Evolutionary conservation across 371 early-diverging fungal species (phyloP).

Genomic region (Mortierella sp.): DNA sequence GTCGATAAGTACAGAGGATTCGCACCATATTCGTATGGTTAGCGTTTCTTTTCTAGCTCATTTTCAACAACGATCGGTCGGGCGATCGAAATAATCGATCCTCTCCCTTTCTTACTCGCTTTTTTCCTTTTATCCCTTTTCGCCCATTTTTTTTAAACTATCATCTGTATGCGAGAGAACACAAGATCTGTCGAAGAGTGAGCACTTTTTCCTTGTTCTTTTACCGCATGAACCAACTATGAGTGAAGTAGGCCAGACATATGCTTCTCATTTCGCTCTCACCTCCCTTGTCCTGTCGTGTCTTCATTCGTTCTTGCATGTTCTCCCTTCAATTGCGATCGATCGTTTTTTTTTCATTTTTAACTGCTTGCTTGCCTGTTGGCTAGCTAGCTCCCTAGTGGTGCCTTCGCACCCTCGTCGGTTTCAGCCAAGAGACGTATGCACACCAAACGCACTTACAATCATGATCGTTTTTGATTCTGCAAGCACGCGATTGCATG

Average conservation of each 20-base stretch:
- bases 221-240: neutral
- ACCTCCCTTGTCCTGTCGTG: neutral
- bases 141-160: no score
- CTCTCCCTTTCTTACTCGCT: neutral
- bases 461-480: neutral
- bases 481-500: neutral
- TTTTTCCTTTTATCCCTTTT: neutral
- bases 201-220: neutral
- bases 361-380: neutral
- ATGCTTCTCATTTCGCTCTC: neutral
- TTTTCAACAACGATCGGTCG: slow-evolving; percentile 7
- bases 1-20: neutral
- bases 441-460: neutral
- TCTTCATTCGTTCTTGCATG: neutral
- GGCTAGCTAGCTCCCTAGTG: neutral
- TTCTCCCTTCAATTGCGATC: slow-evolving; percentile 7
- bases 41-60: neutral
- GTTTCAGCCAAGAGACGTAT: neutral
- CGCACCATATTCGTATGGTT: neutral
- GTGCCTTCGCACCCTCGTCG: neutral
- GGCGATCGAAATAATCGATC: neutral
- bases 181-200: neutral
- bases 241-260: neutral
- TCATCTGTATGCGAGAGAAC: neutral
- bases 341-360: neutral